Evolutionary conservation across 257 asterid genomes (phyloP).

Genomic region (Penstemon eatonii): DNA sequence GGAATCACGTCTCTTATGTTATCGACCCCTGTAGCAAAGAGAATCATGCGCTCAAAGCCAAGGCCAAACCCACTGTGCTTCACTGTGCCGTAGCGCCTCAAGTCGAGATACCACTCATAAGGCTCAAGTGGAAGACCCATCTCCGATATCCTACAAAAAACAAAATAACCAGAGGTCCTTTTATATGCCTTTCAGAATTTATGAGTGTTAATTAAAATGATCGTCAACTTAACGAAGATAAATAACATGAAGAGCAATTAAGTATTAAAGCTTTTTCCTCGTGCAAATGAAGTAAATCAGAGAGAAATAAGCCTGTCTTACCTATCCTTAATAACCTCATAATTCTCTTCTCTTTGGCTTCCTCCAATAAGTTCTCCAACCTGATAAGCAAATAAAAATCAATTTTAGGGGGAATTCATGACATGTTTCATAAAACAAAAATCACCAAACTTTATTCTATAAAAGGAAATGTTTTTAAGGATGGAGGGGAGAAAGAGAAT

Average conservation of each 20-base stretch:
- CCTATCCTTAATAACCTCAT: slow-evolving; percentile 77
- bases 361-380: slow-evolving; percentile 99
- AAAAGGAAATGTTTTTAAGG: background rate
- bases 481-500: background rate
- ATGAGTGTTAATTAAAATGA: no score
- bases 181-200: slow-evolving; percentile 6
- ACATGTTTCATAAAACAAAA: background rate
- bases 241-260: background rate
- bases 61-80: slow-evolving; percentile 94
- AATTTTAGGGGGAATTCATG: slow-evolving; percentile 7
- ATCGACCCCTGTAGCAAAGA: slow-evolving; percentile 90
- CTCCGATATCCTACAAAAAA: slow-evolving; percentile 62
- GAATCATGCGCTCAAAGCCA: slow-evolving; percentile 95
- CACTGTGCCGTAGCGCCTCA: slow-evolving; percentile 80
- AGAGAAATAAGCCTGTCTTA: slow-evolving; percentile 26
- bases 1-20: slow-evolving; percentile 96
- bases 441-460: background rate
- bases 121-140: slow-evolving; percentile 79
- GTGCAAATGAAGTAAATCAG: background rate
- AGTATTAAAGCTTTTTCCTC: background rate
- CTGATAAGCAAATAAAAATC: slow-evolving; percentile 34
- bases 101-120: slow-evolving; percentile 95
- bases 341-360: slow-evolving; percentile 97
- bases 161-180: slow-evolving; percentile 13
- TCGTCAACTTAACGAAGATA: background rate